These are phyloP conservation scores for Leptographium galeiforme DNA, from an alignment of 2,329 filamentous ascomycete genomes.

Conservation along the genomic window DNA sequence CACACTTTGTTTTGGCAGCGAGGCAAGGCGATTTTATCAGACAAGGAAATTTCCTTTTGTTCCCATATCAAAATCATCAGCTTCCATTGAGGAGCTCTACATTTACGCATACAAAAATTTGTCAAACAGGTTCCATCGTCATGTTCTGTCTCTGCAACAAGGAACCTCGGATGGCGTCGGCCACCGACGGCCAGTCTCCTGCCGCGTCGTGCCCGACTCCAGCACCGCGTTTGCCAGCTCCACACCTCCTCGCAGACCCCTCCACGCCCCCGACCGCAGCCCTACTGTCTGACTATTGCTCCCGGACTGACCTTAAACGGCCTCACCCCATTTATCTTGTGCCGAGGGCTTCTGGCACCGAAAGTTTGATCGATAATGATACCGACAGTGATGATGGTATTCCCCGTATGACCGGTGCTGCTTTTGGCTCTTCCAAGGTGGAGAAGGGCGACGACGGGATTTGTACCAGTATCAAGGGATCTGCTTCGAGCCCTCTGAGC, in stretches of 20 bases:
- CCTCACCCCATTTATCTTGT: neutral
- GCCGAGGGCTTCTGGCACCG: slow-evolving; percentile 8
- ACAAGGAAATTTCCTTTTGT: too few relatives aligned
- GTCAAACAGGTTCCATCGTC: neutral
- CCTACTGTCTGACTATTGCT: neutral
- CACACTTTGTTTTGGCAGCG: too few relatives aligned
- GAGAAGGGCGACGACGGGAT: neutral
- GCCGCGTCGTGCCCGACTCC: neutral
- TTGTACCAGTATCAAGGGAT: slow-evolving; percentile 13
- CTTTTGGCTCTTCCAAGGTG: slow-evolving; percentile 2
- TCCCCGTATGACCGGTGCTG: neutral
- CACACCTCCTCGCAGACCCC: neutral
- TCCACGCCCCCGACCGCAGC: neutral
- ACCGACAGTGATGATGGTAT: slow-evolving; percentile 27
- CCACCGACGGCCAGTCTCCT: neutral
- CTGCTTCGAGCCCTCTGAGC: slow-evolving; percentile 23
- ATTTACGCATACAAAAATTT: neutral
- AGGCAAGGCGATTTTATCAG: too few relatives aligned
- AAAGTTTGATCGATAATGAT: slow-evolving; percentile 20
- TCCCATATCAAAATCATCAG: neutral
- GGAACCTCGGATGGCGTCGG: neutral
- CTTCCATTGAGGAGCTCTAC: neutral
- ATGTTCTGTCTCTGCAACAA: slow-evolving; percentile 12
- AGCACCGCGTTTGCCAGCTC: neutral
- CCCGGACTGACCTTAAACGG: neutral